Conservation (phyloP, 2,329 filamentous ascomycete species). For the Ceratocystis destructans region DNA sequence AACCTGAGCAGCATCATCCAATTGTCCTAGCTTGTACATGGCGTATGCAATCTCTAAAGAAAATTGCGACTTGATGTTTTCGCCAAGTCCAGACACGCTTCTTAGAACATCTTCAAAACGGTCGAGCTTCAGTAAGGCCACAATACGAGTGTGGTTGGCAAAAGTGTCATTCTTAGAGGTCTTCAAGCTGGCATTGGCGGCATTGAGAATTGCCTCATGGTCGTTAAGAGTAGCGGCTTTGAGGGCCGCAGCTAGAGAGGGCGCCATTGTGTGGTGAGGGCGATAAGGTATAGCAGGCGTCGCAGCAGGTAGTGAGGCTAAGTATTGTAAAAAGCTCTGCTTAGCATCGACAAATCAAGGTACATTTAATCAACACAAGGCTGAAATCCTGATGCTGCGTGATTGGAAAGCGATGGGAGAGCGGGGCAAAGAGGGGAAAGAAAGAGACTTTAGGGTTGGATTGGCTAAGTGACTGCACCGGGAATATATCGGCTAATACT, state of each 20-base stretch:
- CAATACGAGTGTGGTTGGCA: conserved; percentile 55
- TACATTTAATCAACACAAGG: neutral
- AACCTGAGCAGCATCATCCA: conserved; percentile 42
- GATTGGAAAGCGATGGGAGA: neutral
- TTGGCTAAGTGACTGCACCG: neutral
- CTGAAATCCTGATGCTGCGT: neutral
- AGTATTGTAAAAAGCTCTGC: neutral
- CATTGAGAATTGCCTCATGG: conserved; percentile 58
- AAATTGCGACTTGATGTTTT: conserved; percentile 46
- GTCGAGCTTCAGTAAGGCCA: conserved; percentile 69
- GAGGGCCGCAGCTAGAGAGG: conserved; percentile 37
- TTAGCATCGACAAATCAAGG: neutral
- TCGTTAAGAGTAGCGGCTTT: conserved; percentile 47
- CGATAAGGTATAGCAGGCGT: neutral
- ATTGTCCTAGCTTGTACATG: conserved; percentile 64
- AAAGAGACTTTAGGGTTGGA: neutral
- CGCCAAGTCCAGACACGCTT: conserved; percentile 49
- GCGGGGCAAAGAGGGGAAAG: neutral
- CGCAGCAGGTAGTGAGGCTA: neutral
- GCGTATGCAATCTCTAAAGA: conserved; percentile 63
- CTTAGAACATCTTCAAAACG: conserved; percentile 65
- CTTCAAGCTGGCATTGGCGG: conserved; percentile 47
- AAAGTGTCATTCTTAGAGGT: conserved; percentile 44
- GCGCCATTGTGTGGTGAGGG: conserved; percentile 6
- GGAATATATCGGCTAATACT: neutral